Percentiles rank a stretch among this genome's conserved stretches.
Conservation (phyloP, 768 basidiomycete species). For the Boletus pseudopeckii region DNA sequence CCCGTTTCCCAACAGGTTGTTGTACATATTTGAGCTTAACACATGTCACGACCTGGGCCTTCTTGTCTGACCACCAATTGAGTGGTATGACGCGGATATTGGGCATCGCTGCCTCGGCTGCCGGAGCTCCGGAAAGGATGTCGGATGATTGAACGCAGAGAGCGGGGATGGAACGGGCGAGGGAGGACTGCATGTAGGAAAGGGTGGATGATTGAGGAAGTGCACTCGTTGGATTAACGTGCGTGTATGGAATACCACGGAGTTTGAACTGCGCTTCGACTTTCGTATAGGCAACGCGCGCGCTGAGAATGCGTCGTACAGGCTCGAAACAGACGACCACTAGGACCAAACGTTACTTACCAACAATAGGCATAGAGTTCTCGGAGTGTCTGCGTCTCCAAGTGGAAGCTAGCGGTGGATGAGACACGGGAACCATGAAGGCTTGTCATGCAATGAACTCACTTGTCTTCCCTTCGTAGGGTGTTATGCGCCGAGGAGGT, state of each 20-base stretch:
- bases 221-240: conserved; percentile 58
- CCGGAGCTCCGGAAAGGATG: conserved; percentile 78
- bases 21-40: conserved; percentile 90
- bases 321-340: background rate
- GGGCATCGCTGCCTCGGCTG: conserved; percentile 89
- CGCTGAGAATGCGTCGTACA: conserved; percentile 41
- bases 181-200: conserved; percentile 62
- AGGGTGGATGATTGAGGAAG: conserved; percentile 43
- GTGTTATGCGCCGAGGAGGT: background rate
- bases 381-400: conserved; percentile 69
- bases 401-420: conserved; percentile 43
- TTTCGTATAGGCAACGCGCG: conserved; percentile 85
- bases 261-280: conserved; percentile 86
- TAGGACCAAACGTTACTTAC: conserved; percentile 38
- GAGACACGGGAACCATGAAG: background rate
- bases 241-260: conserved; percentile 72
- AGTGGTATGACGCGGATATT: conserved; percentile 86
- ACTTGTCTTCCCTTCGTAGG: conserved; percentile 29
- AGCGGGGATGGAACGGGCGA: conserved; percentile 75
- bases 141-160: conserved; percentile 80
- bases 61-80: conserved; percentile 87
- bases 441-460: background rate
- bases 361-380: conserved; percentile 88
- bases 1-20: conserved; percentile 72
- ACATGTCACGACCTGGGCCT: conserved; percentile 80